Conservation (phyloP, 805 yeast species). For the Candida lessepsii region DNA sequence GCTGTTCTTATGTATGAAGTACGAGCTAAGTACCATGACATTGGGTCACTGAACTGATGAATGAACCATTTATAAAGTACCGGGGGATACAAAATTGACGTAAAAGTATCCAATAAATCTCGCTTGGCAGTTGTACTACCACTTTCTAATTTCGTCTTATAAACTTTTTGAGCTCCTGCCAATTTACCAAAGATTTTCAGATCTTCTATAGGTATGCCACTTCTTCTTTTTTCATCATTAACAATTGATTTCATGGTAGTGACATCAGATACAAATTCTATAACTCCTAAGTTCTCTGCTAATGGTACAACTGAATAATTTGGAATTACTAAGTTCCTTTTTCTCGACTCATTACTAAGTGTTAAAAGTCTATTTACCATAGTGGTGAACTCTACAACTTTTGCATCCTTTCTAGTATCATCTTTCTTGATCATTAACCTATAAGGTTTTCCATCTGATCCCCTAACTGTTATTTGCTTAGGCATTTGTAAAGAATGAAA, state of each 20-base stretch:
- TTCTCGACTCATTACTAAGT: conserved; percentile 68
- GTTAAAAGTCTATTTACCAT: conserved; percentile 74
- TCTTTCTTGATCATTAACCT: conserved; percentile 83
- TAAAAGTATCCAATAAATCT: conserved; percentile 23
- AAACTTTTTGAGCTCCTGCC: conserved; percentile 29
- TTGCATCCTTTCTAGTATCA: conserved; percentile 93
- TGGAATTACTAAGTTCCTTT: conserved; percentile 65
- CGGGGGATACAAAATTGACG: conserved; percentile 51
- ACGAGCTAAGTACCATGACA: conserved; percentile 80
- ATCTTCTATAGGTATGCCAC: conserved; percentile 26
- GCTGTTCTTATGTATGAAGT: conserved; percentile 71
- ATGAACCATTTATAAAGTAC: conserved; percentile 85
- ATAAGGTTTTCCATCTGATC: conserved; percentile 75
- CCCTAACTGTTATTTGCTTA: conserved; percentile 67
- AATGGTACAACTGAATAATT: conserved; percentile 89
- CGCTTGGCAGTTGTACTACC: conserved; percentile 15
- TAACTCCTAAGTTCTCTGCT: conserved; percentile 82
- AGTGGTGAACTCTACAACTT: conserved; percentile 86
- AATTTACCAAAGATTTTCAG: conserved; percentile 28
- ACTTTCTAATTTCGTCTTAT: conserved; percentile 15
- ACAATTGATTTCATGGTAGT: conserved; percentile 34
- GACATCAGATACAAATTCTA: conserved; percentile 55
- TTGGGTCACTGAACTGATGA: conserved; percentile 86
- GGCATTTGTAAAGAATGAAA: conserved; percentile 87
- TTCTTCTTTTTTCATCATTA: conserved; percentile 26